A percentile compares a stretch with the other conserved stretches of the same genome.
Conservation (phyloP, 2,329 filamentous ascomycete species). For the Phyllosticta citriasiana region DNA sequence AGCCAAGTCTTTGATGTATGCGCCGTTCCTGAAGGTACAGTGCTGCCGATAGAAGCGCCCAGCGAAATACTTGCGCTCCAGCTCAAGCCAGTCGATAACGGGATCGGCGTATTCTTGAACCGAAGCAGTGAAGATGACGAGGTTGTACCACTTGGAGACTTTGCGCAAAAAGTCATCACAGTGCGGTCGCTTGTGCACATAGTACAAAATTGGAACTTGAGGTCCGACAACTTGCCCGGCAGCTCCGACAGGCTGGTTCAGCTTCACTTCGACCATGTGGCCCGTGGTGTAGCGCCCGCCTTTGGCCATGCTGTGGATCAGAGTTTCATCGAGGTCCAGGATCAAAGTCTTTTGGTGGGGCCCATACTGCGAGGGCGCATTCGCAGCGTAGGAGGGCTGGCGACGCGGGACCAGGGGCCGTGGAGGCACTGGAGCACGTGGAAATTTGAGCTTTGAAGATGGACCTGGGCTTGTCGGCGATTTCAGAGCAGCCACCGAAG, state of each 20-base stretch:
- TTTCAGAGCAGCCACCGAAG: conserved; percentile 68
- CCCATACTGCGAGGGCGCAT: conserved; percentile 24
- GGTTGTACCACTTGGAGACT: conserved; percentile 95
- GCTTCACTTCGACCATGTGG: conserved; percentile 96
- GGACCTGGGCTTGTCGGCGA: conserved; percentile 75
- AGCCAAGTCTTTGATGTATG: conserved; percentile 96
- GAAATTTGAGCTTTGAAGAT: conserved; percentile 58
- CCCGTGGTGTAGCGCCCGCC: conserved; percentile 91
- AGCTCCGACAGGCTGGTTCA: conserved; percentile 61
- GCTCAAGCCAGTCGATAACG: conserved; percentile 96
- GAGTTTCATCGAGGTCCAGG: conserved; percentile 88
- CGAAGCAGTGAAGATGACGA: conserved; percentile 92
- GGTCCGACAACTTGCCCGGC: conserved; percentile 62
- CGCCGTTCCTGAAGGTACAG: conserved; percentile 88
- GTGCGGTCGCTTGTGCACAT: conserved; percentile 93
- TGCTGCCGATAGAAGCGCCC: conserved; percentile 93
- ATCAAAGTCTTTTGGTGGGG: conserved; percentile 77
- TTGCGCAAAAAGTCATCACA: conserved; percentile 94
- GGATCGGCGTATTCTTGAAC: conserved; percentile 98
- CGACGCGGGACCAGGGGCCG: conserved; percentile 80
- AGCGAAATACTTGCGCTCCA: conserved; percentile 92
- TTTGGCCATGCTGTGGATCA: conserved; percentile 97
- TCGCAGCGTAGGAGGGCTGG: conserved; percentile 69
- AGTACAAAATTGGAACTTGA: conserved; percentile 94
- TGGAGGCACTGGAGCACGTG: conserved; percentile 78